Evolutionary conservation across 2,329 filamentous ascomycete species (phyloP).

Genomic region (Diaporthe citriasiana): DNA sequence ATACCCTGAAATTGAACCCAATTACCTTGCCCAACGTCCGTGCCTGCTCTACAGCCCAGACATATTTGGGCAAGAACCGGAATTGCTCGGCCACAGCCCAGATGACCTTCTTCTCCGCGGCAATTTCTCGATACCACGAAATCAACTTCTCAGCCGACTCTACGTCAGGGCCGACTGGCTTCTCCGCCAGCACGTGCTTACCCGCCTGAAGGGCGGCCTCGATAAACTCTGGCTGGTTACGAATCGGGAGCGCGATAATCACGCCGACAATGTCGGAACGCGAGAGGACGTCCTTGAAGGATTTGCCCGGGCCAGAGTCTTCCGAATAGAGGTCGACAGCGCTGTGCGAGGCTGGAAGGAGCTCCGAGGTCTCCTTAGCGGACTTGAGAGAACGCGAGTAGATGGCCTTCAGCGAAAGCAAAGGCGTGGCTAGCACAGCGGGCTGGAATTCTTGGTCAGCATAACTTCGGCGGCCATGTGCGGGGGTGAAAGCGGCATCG

Average conservation of each 20-base stretch:
- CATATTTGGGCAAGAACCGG: conserved; percentile 70
- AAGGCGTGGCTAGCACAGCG: conserved; percentile 42
- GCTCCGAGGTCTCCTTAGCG: conserved; percentile 55
- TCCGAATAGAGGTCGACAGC: conserved; percentile 67
- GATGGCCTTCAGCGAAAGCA: conserved; percentile 69
- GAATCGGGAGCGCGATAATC: conserved; percentile 71
- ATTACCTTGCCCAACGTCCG: conserved; percentile 67
- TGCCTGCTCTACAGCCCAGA: conserved; percentile 64
- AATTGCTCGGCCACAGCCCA: conserved; percentile 79
- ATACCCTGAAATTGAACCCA: conserved; percentile 57
- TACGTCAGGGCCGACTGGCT: conserved; percentile 57
- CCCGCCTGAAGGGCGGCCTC: conserved; percentile 69
- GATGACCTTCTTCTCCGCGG: conserved; percentile 51
- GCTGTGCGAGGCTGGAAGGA: conserved; percentile 50
- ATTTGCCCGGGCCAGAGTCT: conserved; percentile 61
- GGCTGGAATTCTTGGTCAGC: conserved; percentile 31
- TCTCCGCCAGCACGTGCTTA: conserved; percentile 60
- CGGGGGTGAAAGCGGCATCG: not conserved
- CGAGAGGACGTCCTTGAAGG: conserved; percentile 62
- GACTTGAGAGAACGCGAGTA: conserved; percentile 72
- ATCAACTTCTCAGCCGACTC: conserved; percentile 53
- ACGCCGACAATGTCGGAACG: conserved; percentile 67
- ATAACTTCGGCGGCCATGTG: not conserved
- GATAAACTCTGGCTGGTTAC: conserved; percentile 68
- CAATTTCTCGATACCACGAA: conserved; percentile 54